Evolutionary conservation across 192 early-diverging fungal species (phyloP), one percentile per base, ranked within the genome.

Genomic region (Globomyces pollinis-pini): DNA sequence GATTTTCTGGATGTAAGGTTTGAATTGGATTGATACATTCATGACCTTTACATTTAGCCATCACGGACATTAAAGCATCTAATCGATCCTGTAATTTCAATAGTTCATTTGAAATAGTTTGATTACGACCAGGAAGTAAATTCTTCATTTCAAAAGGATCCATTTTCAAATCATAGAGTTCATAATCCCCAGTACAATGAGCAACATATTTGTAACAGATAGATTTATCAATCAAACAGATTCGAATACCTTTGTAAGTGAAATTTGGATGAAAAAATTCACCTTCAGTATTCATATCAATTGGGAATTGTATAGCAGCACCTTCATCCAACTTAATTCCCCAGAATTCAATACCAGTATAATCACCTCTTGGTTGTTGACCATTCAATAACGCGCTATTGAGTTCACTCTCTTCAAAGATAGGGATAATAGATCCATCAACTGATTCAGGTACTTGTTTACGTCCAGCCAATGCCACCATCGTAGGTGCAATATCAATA

Each of bases 401-500:
- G n/a, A n/a, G n/a, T n/a, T n/a, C n/a, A n/a, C n/a, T n/a, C 20
- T 73, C 57, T 33, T 59, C 54, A 3, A 69, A 64, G 9, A 85
- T 60, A 6, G 77, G 81, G 29, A 85, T 83, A 1, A 77, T 72
- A 38, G 71, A 61, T 3, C 79, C 83, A 60, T 85, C 83, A 1
- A 85, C 45, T 4, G 39, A 42, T 33, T 65, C 69, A 7, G 67
- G 68, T 1, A 69, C 68, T 16, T 77, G 15, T 13, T 57, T 38
- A 1, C 68, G 57, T 11, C 68, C 63, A 0, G 85, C 83, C 1
- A 86, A 51, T n/a, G 72, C 66, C 26, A 83, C 64, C 38, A 86
- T 65, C 0, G 85, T 86, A 0, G 85, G 77, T 0, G 81, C 77
- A 47, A 86, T 60, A 50, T 85, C 78, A 12, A 75, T 76, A 45